Evolutionary conservation across 2,329 filamentous ascomycete genomes (phyloP).

Genomic region (Trichoderma sp.): DNA sequence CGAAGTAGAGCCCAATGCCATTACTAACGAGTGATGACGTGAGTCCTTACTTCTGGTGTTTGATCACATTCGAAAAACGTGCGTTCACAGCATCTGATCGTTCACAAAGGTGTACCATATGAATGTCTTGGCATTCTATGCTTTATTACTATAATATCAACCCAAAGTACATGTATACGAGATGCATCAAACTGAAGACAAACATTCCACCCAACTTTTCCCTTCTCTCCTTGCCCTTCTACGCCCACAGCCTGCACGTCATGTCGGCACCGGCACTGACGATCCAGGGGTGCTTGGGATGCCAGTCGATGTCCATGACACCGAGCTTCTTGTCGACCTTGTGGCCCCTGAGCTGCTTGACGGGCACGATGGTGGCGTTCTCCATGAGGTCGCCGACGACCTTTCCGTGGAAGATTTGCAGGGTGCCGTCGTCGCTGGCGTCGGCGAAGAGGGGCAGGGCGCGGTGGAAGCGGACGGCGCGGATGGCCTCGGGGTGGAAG

Average conservation of each 20-base stretch:
- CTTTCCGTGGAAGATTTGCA: conserved; percentile 97
- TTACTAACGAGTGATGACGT: too few relatives aligned
- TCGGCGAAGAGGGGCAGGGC: conserved; percentile 87
- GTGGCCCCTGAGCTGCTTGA: conserved; percentile 92
- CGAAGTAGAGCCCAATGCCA: too few relatives aligned
- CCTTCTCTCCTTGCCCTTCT: conserved; percentile 27
- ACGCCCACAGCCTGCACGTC: conserved; percentile 86
- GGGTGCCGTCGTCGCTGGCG: conserved; percentile 87
- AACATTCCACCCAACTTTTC: not conserved
- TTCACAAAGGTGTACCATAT: not conserved
- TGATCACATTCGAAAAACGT: too few relatives aligned
- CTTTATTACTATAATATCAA: conserved; percentile 20
- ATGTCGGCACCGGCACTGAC: conserved; percentile 94
- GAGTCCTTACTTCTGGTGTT: too few relatives aligned
- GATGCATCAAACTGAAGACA: too few relatives aligned
- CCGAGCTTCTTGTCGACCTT: conserved; percentile 83
- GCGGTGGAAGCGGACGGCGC: conserved; percentile 84
- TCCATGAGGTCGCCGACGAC: conserved; percentile 94
- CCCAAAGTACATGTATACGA: conserved; percentile 15
- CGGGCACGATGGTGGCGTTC: conserved; percentile 92
- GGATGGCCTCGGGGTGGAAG: conserved; percentile 90
- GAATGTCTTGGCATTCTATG: conserved; percentile 1
- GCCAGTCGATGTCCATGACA: conserved; percentile 94
- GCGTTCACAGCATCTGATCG: too few relatives aligned
- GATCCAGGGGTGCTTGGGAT: conserved; percentile 90